phyloP scores from a whole-genome alignment of 768 basidiomycete species.

The Boletellus ananas region DNA sequence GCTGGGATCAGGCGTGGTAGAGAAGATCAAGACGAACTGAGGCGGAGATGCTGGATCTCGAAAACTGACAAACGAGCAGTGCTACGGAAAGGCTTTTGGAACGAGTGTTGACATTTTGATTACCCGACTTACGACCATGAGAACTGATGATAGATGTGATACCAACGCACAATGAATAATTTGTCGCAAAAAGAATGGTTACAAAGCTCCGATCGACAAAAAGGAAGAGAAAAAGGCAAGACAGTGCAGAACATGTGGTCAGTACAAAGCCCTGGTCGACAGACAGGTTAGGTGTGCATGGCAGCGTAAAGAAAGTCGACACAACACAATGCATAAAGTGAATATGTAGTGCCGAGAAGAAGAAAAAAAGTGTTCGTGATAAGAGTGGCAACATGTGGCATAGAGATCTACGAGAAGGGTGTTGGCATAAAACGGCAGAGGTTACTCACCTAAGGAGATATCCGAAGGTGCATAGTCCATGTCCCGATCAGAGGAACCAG shows the following conservation, averaged over 20 bases:
- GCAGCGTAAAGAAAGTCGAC: not conserved
- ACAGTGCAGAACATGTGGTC: not conserved
- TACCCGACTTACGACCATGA: not conserved
- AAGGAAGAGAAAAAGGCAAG: too few relatives aligned
- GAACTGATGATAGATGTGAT: not conserved
- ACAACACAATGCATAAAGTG: not conserved
- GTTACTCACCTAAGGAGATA: conserved; percentile 3
- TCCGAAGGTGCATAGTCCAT: not conserved
- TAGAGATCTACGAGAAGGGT: not conserved
- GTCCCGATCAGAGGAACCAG: too few relatives aligned
- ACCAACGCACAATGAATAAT: not conserved
- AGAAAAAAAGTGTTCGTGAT: not conserved
- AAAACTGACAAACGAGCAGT: not conserved
- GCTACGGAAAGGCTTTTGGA: too few relatives aligned
- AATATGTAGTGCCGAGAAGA: not conserved
- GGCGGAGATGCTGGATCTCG: too few relatives aligned
- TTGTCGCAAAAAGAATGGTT: not conserved
- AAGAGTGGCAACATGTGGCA: not conserved
- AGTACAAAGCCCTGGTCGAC: conserved; percentile 15
- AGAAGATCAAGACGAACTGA: conserved; percentile 30
- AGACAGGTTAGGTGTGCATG: not conserved
- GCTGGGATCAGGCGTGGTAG: conserved; percentile 1
- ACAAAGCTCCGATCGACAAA: not conserved
- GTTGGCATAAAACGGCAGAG: not conserved
- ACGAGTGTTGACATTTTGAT: not conserved